A percentile compares a stretch with the other conserved stretches of the same genome.
Evolutionary conservation across 306 rosid species (phyloP).

Genomic region (Mucuna pruriens): DNA sequence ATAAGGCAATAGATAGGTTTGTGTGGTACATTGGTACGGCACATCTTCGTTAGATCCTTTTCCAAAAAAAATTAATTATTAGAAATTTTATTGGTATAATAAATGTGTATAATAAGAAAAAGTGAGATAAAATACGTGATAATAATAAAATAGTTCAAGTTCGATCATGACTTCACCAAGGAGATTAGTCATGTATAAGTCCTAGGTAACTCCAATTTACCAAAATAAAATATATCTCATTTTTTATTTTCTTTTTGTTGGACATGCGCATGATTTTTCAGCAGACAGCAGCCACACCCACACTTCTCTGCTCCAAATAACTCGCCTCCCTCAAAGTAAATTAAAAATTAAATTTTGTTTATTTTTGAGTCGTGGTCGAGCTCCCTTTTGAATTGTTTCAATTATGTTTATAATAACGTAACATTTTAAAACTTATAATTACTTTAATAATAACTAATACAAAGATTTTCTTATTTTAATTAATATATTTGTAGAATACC

Average conservation of each 20-base stretch:
- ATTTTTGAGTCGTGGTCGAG: not conserved
- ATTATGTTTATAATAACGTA: not conserved
- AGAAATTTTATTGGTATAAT: not conserved
- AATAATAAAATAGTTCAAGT: too few species aligned
- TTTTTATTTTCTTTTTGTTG: not conserved
- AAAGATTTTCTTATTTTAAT: not conserved
- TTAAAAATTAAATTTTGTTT: not conserved
- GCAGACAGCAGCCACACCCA: not conserved
- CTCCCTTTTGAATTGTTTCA: not conserved
- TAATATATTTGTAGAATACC: not conserved
- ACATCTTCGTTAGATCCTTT: conserved; percentile 1
- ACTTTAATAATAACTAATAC: not conserved
- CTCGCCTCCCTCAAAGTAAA: not conserved
- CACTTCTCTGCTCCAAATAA: not conserved
- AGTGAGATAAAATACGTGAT: too few species aligned
- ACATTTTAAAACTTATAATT: not conserved
- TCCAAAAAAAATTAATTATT: not conserved
- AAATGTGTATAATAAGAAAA: too few species aligned
- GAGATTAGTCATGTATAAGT: too few species aligned
- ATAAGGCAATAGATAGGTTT: conserved; percentile 20
- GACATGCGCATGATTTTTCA: not conserved
- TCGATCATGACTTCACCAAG: too few species aligned
- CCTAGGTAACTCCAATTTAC: too few species aligned
- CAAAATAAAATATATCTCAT: not conserved
- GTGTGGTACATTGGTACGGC: conserved; percentile 7